Percentiles rank a stretch among this genome's conserved stretches.
Evolutionary conservation across 202 grass and related monocot species (phyloP).

Genomic region (Saccharum hybrid): DNA sequence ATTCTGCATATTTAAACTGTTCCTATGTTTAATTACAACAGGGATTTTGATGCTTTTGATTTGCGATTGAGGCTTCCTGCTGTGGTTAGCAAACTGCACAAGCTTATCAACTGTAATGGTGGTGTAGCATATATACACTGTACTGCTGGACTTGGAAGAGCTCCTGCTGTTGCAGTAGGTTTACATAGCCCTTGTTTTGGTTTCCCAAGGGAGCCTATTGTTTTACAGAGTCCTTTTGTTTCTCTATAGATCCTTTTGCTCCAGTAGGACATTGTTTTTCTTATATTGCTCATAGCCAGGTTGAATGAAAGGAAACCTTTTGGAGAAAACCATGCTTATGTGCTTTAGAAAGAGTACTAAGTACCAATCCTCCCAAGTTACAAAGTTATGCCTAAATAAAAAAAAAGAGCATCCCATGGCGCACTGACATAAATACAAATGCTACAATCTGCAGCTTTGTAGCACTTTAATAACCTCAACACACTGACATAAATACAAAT

Average conservation of each 20-base stretch:
- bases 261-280: constrained; percentile 25
- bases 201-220: constrained; percentile 43
- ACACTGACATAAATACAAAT: background rate
- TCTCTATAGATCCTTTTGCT: constrained; percentile 44
- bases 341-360: constrained; percentile 5
- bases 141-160: constrained; percentile 97
- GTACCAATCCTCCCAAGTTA: constrained; percentile 9
- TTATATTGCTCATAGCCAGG: background rate
- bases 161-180: constrained; percentile 90
- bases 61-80: constrained; percentile 95
- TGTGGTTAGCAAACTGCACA: constrained; percentile 92
- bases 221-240: constrained; percentile 30
- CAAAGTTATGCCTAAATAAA: constrained; percentile 5
- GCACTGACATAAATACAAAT: background rate
- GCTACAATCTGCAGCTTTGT: background rate
- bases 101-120: constrained; percentile 72
- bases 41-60: constrained; percentile 99
- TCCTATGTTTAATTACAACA: constrained; percentile 50
- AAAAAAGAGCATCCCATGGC: constrained; percentile 5
- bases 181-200: constrained; percentile 32
- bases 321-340: background rate
- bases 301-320: background rate
- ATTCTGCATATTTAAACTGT: constrained; percentile 21
- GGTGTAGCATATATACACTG: constrained; percentile 98
- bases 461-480: background rate